These are phyloP conservation scores for Macrolepiota fuliginosa DNA, from an alignment of 768 basidiomycete genomes.

Conservation along the genomic window DNA sequence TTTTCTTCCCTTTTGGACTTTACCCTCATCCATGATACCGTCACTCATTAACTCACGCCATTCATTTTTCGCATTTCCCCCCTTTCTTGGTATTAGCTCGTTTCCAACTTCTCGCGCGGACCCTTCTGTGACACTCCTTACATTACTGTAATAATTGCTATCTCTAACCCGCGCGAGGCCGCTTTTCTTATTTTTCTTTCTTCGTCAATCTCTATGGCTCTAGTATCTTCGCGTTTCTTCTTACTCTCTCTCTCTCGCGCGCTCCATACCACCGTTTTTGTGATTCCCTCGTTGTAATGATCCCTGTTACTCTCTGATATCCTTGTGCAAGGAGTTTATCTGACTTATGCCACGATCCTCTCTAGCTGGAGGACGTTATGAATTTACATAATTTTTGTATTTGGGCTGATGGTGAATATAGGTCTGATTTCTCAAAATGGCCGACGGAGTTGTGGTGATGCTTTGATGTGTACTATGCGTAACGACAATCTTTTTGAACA, in stretches of 20 bases:
- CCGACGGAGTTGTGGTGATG: background rate
- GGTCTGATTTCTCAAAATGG: background rate
- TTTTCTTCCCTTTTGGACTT: slow-evolving; percentile 7
- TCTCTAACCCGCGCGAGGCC: slow-evolving; percentile 10
- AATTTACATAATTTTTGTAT: slow-evolving; percentile 13
- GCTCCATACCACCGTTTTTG: background rate
- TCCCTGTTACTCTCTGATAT: background rate
- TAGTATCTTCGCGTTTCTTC: slow-evolving; percentile 8
- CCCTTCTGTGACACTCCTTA: slow-evolving; percentile 15
- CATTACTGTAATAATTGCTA: slow-evolving; percentile 14
- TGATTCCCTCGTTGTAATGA: background rate
- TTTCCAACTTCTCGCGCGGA: slow-evolving; percentile 1
- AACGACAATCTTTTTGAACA: background rate
- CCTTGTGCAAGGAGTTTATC: background rate
- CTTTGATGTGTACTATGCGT: background rate
- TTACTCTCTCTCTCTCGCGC: slow-evolving; percentile 3
- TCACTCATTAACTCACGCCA: background rate
- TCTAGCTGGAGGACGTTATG: background rate
- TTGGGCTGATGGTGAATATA: slow-evolving; percentile 3
- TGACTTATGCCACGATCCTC: background rate
- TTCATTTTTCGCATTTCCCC: slow-evolving; percentile 6
- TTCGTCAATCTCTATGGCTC: slow-evolving; percentile 6
- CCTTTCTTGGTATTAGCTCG: slow-evolving; percentile 3
- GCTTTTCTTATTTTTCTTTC: slow-evolving; percentile 7
- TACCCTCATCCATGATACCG: background rate